phyloP scores from a whole-genome alignment of 225 moss, liverwort and hornwort species.

The Neckera pumila region DNA sequence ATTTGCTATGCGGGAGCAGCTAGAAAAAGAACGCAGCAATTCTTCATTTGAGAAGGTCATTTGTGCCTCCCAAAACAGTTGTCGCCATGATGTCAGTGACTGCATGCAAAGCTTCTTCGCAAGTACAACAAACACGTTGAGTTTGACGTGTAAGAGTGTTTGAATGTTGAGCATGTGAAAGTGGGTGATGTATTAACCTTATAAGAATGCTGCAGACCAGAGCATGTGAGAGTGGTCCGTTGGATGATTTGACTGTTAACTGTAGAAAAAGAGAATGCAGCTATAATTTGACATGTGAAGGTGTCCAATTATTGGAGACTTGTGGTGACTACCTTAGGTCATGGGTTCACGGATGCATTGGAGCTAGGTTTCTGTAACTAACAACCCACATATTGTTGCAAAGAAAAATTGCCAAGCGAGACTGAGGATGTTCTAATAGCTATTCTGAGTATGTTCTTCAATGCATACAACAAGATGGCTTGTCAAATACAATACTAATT shows the following conservation, averaged over 20 bases:
- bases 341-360: not conserved
- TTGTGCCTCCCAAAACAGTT: fast-evolving
- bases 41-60: not conserved
- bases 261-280: too few relatives aligned
- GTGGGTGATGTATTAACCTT: not conserved
- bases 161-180: not conserved
- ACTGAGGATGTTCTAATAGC: not conserved
- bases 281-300: too few relatives aligned
- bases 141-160: fast-evolving
- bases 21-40: not conserved
- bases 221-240: too few relatives aligned
- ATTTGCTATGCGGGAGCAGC: not conserved
- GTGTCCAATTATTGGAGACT: too few relatives aligned
- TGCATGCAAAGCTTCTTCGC: fast-evolving
- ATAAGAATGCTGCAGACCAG: too few relatives aligned
- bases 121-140: not conserved
- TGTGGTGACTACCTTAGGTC: too few relatives aligned
- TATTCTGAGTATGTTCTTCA: too few relatives aligned
- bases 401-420: not conserved
- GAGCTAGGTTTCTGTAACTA: not conserved
- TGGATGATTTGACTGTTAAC: too few relatives aligned
- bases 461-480: not conserved
- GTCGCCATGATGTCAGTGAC: fast-evolving
- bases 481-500: not conserved
- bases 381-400: not conserved